Evolutionary conservation across 1,284 basidiomycete species (phyloP), one percentile per base, ranked within the genome.

Genomic region (Filobasidium uniguttulatum): DNA sequence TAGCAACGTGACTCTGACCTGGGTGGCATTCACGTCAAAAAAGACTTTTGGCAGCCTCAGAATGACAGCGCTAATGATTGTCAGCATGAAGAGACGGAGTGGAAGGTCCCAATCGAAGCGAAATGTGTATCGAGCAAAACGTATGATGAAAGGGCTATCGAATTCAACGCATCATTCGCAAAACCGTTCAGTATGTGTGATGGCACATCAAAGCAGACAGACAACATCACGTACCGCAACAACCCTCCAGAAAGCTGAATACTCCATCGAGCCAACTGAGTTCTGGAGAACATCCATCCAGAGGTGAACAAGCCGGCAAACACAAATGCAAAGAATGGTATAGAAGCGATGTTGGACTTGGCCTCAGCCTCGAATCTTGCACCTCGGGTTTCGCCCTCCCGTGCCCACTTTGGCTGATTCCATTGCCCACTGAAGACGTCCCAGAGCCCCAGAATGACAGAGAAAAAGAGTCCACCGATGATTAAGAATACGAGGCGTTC

Each of bases 11-110:
- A n/a, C n/a, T 14, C 43, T 25, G 7, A 53, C 52, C 41, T 53
- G 52, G 5, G 52, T 54, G 22, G 52, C 52, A 22, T 49, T 46
- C 23, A 54, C 46, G 23, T 54, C 53, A 17, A 51, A 54, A 28
- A 51, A 45, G 29, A 54, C 50, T n/a, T 45, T 46, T 6, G 53
- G 49, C 7, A 54, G 26, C 25, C 53, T 31, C 12, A 52, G 38
- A 12, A 52, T 28, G 19, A 52, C 26, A 22, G 50, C 50, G 8
- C 45, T 52, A 5, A 35, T 46, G 34, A 47, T 47, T 23, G 30
- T 36, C 23, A 52, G 28, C 4, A 46, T 34, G 8, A 52, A n/a
- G n/a, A 52, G 34, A 3, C 50, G 50, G 26, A 48, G 30, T 4
- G 45, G 45, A 17, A 52, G 41, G 10, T 3, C 26, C 30, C 34